A percentile compares a stretch with the other conserved stretches of the same genome.
These are phyloP conservation scores for Apiospora kogelbergensis DNA, from an alignment of 2,329 filamentous ascomycete species.

Conservation along the genomic window DNA sequence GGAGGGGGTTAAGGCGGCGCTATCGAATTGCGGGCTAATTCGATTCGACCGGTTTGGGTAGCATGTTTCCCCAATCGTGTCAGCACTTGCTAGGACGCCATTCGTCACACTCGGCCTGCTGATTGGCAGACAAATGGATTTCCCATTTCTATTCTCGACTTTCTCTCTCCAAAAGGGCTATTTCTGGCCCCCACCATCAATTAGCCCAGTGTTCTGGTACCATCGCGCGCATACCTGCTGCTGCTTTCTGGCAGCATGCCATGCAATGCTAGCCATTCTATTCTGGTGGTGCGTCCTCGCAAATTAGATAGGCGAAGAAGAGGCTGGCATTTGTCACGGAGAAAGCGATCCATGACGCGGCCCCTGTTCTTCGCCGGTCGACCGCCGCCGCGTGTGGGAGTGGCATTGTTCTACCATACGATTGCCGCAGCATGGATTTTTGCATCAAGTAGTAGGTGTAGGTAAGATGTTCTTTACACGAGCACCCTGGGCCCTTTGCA, in stretches of 20 bases:
- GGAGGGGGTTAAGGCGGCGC: not conserved
- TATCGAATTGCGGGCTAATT: not conserved
- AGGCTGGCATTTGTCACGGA: not conserved
- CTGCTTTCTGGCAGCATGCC: no score
- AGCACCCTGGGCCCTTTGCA: not conserved
- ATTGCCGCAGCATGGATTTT: not conserved
- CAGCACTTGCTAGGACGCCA: not conserved
- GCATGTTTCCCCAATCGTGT: not conserved
- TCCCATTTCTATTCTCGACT: not conserved
- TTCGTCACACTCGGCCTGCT: not conserved
- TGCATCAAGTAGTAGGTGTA: not conserved
- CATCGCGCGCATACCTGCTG: not conserved
- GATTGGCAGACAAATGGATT: constrained; percentile 1
- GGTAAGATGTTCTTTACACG: not conserved
- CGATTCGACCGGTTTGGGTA: not conserved
- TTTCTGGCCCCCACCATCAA: constrained; percentile 5
- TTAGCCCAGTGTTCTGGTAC: not conserved
- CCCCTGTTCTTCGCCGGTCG: not conserved
- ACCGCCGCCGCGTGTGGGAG: not conserved
- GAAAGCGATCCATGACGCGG: not conserved
- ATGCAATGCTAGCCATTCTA: not conserved
- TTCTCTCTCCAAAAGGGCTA: not conserved
- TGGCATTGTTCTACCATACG: not conserved
- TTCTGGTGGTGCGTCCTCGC: not conserved
- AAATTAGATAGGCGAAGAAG: not conserved